Evolutionary conservation across 768 basidiomycete species (phyloP).

Genomic region (Saitozyma sp.): DNA sequence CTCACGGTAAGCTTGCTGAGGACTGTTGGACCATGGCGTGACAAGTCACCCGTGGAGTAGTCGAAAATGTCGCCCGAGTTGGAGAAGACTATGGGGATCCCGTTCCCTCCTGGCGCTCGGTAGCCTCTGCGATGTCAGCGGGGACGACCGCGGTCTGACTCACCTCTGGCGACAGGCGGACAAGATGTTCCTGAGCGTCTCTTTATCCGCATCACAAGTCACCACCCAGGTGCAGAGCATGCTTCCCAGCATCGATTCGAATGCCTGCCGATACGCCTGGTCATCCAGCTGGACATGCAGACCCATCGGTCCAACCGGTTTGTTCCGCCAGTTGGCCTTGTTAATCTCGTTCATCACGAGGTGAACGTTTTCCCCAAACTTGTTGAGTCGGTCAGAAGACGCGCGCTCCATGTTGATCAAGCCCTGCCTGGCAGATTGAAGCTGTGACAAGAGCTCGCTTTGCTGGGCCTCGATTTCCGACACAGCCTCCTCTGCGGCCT

Average conservation of each 20-base stretch:
- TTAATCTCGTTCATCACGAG: slow-evolving; percentile 45
- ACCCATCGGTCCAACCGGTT: slow-evolving; percentile 67
- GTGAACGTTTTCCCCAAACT: slow-evolving; percentile 44
- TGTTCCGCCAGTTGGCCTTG: slow-evolving; percentile 31
- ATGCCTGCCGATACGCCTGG: slow-evolving; percentile 64
- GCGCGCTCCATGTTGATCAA: slow-evolving; percentile 5
- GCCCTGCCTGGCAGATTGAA: not conserved
- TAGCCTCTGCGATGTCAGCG: not conserved
- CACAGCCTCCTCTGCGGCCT: not conserved
- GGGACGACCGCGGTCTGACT: not conserved
- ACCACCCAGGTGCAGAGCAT: slow-evolving; percentile 72
- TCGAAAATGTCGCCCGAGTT: slow-evolving; percentile 77
- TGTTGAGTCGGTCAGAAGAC: slow-evolving; percentile 24
- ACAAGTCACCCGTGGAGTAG: slow-evolving; percentile 71
- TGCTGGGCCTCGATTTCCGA: not conserved
- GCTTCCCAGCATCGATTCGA: slow-evolving; percentile 64
- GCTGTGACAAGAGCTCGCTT: not conserved
- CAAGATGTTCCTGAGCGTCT: slow-evolving; percentile 61
- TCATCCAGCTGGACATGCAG: slow-evolving; percentile 70
- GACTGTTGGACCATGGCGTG: slow-evolving; percentile 65
- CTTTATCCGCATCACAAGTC: slow-evolving; percentile 67
- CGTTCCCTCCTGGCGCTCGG: not conserved
- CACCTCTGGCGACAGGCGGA: not conserved
- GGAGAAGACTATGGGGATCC: slow-evolving; percentile 25
- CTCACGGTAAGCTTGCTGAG: slow-evolving; percentile 77